phyloP scores from a whole-genome alignment of 2,329 filamentous ascomycete genomes.

The Blastomyces percursus region DNA sequence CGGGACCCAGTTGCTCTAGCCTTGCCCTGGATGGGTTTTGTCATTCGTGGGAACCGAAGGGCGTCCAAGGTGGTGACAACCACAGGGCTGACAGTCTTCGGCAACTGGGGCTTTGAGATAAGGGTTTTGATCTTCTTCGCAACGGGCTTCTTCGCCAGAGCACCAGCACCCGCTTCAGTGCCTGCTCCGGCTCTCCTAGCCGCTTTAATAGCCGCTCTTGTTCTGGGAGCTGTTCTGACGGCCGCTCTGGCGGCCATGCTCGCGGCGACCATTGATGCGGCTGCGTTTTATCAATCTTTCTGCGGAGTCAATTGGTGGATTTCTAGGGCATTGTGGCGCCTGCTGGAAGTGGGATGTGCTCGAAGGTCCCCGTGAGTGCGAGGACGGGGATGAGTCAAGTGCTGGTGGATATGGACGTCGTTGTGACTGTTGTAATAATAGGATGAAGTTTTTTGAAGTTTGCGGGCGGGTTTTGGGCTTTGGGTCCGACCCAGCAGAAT shows the following conservation, averaged over 20 bases:
- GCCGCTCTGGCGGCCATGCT: background rate
- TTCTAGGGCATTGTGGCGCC: slow-evolving; percentile 1
- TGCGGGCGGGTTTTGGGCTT: background rate
- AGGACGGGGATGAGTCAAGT: background rate
- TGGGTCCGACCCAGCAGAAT: background rate
- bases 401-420: background rate
- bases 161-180: background rate
- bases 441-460: background rate
- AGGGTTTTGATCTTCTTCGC: background rate
- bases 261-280: background rate
- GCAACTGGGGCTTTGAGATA: too few species aligned
- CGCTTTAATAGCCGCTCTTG: too few species aligned
- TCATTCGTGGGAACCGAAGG: slow-evolving; percentile 12
- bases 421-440: background rate
- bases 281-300: background rate
- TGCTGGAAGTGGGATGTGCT: background rate
- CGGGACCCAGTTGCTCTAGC: slow-evolving; percentile 30
- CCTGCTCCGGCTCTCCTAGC: too few species aligned
- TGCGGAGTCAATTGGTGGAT: background rate
- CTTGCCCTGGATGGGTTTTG: slow-evolving; percentile 33
- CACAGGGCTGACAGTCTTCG: slow-evolving; percentile 10
- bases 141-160: background rate
- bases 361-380: background rate
- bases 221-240: background rate
- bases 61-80: slow-evolving; percentile 8